Evolutionary conservation across 2,329 filamentous ascomycete genomes (phyloP), one percentile per base, ranked within the genome.

Genomic region (Fusarium sp.): DNA sequence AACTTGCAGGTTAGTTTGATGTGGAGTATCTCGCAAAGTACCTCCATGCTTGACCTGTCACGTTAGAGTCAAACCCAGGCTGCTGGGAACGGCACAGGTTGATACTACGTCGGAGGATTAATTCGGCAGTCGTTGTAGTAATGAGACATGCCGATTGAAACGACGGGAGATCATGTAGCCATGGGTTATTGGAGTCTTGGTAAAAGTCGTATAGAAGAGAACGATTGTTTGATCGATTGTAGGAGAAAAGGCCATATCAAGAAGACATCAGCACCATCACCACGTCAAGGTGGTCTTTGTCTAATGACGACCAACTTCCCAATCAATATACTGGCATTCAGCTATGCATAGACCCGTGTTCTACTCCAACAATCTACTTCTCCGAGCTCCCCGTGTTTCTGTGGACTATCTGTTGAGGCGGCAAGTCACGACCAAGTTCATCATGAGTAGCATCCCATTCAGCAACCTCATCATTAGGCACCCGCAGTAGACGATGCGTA

Each of bases 391-490:
- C 30, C 14, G 22, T 24, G 20, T 10, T 30, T n/a, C 16, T 51
- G 47, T 16, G 24, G 7, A 51, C 20, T 37, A 16, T 32, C n/a
- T 8, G 30, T n/a, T 16, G 29, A 13, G 22, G 4, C 2, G 30
- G 47, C 7, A 51, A 37, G 13, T 51, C 30, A 8, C 47, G 47
- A 13, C 82, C 81, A 4, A 79, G 73, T 37, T 83, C 86, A 77
- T 90, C 88, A 70, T 91, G 88, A 10, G 81, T 80, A 2, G 78
- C 80, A 74, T 91, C 88, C 89, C 89, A 91, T n/a, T 74, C 76
- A 0, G 77, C 79, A 9, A 91, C 41, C 11, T 89, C 81, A 0
- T 71, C 76, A 2, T 83, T 71, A 0, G 87, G 86, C 2, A 91
- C 82, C 65, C 85, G 87, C 14, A 89, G 80, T 7, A 91, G 70